Base-by-base conservation (phyloP, 768 basidiomycete genomes). In the Tephrocybe sp. region DNA sequence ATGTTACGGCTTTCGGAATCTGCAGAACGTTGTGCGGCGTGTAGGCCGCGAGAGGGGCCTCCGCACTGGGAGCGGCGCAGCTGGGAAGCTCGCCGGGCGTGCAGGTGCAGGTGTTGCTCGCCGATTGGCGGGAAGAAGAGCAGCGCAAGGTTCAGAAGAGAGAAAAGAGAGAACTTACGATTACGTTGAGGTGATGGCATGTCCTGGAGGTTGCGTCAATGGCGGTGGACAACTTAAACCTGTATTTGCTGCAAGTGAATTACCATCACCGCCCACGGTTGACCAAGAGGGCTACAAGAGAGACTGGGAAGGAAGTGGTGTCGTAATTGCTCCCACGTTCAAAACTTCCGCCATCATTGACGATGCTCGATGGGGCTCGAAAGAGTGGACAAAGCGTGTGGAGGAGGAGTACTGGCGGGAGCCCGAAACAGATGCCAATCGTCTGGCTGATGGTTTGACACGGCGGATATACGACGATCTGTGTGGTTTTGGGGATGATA, bases 111-210 rank as follows among this genome's bases (percentile, higher is more conserved):
- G 49, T 24, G 39, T 51, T 24, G 53, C 54, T 36, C 55, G 69
- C 61, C 49, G 60, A 32, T 52, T 63, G 60, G 63, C 60, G 36
- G 57, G 64, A 60, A 60, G 46, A 56, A 69, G 60, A 64, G 74
- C 63, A 46, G 67, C 60, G 53, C 66, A 60, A 12, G 61, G 65
- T 13, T 63, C 58, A 34, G 71, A 66, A n/a, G 63, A 58, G 37
- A 70, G 66, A 9, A 62, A 61, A 32, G 75, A 77, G 44, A 70
- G 65, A 52, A 72, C 76, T 35, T 92, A 92, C 64, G 92, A 96
- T 70, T 97, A 93, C 66, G 86, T 96, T 32, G 94, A 97, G 63
- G 93, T 99, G 54, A 98, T 99, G 97, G 97, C 97, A 27, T 99
- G 97, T 72, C 97, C 97, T 0, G 86, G 88, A 0, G 97, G 97